Conservation (phyloP, 179 eudicot genomes). For the Pouteria campechiana region DNA sequence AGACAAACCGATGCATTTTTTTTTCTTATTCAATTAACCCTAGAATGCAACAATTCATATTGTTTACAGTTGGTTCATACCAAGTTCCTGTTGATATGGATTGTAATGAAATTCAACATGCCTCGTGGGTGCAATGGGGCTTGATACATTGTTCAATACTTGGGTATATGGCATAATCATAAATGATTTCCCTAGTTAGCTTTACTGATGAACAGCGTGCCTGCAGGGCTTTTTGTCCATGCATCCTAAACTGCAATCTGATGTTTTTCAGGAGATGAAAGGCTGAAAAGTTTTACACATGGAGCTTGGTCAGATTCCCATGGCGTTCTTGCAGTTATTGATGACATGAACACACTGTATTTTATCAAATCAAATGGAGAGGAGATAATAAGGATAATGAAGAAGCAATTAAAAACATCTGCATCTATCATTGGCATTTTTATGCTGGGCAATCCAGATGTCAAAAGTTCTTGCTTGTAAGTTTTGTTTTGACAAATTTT, state of each 20-base stretch:
- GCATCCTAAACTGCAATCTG: background rate
- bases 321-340: slow-evolving; percentile 68
- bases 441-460: slow-evolving; percentile 30
- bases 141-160: too few relatives aligned
- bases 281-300: slow-evolving; percentile 26
- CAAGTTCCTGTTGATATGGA: too few relatives aligned
- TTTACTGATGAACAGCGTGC: too few relatives aligned
- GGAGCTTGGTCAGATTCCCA: slow-evolving; percentile 97
- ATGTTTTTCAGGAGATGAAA: slow-evolving; percentile 21
- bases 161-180: too few relatives aligned
- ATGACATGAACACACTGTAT: slow-evolving; percentile 60
- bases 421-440: slow-evolving; percentile 55
- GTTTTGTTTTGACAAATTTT: slow-evolving; percentile 21
- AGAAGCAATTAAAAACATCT: slow-evolving; percentile 43
- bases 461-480: slow-evolving; percentile 58
- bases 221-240: too few relatives aligned
- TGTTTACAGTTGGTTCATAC: too few relatives aligned
- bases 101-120: too few relatives aligned
- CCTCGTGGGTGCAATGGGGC: too few relatives aligned
- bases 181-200: too few relatives aligned
- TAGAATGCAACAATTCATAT: too few relatives aligned
- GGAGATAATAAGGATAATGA: slow-evolving; percentile 65
- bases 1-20: too few relatives aligned
- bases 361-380: slow-evolving; percentile 86
- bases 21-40: too few relatives aligned